Percentiles rank a stretch among this genome's conserved stretches.
These are phyloP conservation scores for Phytophthora kernoviae DNA, from an alignment of 352 stramenopile genomes.

Conservation along the genomic window DNA sequence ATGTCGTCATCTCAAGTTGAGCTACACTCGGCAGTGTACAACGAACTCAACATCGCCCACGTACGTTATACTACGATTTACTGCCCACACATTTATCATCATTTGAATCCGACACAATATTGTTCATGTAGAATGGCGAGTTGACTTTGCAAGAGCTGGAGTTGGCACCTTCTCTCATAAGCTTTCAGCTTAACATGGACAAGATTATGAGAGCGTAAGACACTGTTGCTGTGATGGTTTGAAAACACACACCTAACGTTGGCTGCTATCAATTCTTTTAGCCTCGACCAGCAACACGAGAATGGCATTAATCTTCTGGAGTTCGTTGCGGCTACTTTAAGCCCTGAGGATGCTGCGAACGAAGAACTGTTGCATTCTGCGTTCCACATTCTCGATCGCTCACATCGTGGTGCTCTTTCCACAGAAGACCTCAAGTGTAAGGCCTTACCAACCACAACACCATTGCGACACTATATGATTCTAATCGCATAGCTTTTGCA, in stretches of 20 bases:
- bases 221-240: neutral
- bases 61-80: conserved; percentile 21
- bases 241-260: conserved; percentile 7
- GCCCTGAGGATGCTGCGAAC: conserved; percentile 57
- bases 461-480: neutral
- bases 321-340: conserved; percentile 78
- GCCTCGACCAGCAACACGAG: conserved; percentile 75
- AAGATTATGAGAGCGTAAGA: conserved; percentile 67
- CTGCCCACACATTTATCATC: too few species aligned
- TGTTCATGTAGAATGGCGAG: conserved; percentile 52
- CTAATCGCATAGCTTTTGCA: neutral
- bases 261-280: conserved; percentile 18
- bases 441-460: neutral
- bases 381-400: conserved; percentile 69
- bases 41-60: conserved; percentile 79
- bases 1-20: conserved; percentile 62
- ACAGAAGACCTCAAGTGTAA: conserved; percentile 52
- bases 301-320: conserved; percentile 80
- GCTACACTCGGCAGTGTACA: conserved; percentile 70
- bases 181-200: conserved; percentile 69
- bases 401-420: conserved; percentile 63
- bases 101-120: neutral
- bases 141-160: conserved; percentile 75
- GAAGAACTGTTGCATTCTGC: conserved; percentile 57
- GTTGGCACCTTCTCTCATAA: conserved; percentile 46